Conservation (phyloP, 208 protist species). For the Vickermania spadyakhi region DNA sequence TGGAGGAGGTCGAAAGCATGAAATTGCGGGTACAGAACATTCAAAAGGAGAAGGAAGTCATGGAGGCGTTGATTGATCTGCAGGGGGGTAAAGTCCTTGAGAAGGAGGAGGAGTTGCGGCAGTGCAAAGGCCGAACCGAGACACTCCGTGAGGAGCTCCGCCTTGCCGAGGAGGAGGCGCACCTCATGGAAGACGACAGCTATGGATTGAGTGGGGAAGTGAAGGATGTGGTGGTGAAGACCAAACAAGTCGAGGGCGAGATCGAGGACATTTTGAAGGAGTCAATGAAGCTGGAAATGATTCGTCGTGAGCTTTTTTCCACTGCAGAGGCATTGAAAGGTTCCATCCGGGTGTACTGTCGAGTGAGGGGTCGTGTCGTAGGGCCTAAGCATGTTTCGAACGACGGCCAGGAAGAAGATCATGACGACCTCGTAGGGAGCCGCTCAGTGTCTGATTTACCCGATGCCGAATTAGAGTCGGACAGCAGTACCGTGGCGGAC, state of each 20-base stretch:
- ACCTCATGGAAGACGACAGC: constrained; percentile 45
- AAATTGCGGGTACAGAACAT: constrained; percentile 12
- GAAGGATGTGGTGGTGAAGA: constrained; percentile 47
- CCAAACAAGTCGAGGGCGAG: constrained; percentile 28
- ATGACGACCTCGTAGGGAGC: too few relatives aligned
- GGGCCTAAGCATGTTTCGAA: too few relatives aligned
- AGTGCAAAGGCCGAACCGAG: constrained; percentile 8
- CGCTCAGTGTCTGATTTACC: too few relatives aligned
- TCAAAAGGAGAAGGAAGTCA: constrained; percentile 14
- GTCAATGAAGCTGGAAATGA: constrained; percentile 54
- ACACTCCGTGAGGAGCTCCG: constrained; percentile 12
- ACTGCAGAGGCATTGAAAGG: constrained; percentile 82
- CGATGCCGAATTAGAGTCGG: too few relatives aligned
- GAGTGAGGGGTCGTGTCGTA: constrained; percentile 69
- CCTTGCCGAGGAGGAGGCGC: constrained; percentile 24
- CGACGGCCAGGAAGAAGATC: too few relatives aligned
- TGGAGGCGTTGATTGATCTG: constrained; percentile 56
- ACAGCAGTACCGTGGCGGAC: too few relatives aligned
- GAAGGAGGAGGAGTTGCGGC: constrained; percentile 11
- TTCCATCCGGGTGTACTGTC: constrained; percentile 87
- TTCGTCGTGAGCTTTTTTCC: constrained; percentile 58
- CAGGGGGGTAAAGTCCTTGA: constrained; percentile 25
- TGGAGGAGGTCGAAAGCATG: constrained; percentile 21
- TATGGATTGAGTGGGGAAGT: constrained; percentile 71
- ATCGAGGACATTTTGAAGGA: constrained; percentile 14